Conservation (phyloP, 2,329 filamentous ascomycete genomes). For the Ciborinia camelliae region DNA sequence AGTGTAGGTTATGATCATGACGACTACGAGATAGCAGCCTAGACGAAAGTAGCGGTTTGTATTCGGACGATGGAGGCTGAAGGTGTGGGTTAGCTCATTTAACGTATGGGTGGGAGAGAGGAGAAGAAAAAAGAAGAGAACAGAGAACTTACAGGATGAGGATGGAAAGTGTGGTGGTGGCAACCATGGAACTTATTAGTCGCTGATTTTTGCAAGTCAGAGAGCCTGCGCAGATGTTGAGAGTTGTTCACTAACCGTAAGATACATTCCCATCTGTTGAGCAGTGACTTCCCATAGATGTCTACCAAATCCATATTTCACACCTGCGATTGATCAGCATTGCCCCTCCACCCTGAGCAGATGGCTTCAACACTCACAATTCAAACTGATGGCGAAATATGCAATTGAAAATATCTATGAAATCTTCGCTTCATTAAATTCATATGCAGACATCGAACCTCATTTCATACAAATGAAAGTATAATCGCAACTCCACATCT, state of each 20-base stretch:
- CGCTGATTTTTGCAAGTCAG: neutral
- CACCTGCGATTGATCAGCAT: neutral
- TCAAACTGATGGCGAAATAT: neutral
- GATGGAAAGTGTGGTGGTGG: neutral
- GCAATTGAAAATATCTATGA: conserved; percentile 1
- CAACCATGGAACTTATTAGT: neutral
- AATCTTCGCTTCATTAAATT: neutral
- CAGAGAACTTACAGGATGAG: neutral
- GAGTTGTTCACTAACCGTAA: neutral
- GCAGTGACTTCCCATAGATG: conserved; percentile 5
- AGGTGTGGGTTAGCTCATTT: neutral
- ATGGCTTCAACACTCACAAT: neutral
- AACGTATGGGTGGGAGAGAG: too few relatives aligned
- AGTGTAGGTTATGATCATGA: neutral
- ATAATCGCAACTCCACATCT: neutral
- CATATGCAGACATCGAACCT: neutral
- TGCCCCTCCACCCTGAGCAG: too few relatives aligned
- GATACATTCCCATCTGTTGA: neutral
- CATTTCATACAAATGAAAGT: neutral
- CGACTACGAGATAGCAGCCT: neutral
- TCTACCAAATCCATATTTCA: conserved; percentile 3
- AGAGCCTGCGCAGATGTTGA: neutral
- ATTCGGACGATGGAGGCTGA: neutral
- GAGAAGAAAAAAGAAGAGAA: too few relatives aligned
- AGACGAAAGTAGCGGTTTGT: neutral